phyloP scores from a whole-genome alignment of 2,329 filamentous ascomycete species.

The Cercospora zeina region DNA sequence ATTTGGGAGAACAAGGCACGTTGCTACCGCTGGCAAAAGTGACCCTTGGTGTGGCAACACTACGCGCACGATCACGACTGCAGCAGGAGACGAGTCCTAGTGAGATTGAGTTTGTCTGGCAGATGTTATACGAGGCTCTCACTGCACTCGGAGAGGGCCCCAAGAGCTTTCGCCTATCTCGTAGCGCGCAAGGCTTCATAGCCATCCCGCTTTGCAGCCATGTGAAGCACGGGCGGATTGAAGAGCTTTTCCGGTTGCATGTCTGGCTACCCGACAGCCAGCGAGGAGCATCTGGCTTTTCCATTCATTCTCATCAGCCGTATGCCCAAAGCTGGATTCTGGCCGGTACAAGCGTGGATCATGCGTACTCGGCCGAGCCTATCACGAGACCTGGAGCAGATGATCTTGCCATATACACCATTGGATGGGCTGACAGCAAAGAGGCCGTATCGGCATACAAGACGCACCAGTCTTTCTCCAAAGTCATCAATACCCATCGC shows the following conservation, averaged over 20 bases:
- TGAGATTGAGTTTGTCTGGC: too few relatives aligned
- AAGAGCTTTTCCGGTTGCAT: slow-evolving; percentile 43
- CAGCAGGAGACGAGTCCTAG: too few relatives aligned
- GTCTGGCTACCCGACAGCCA: slow-evolving; percentile 40
- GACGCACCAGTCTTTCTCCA: slow-evolving; percentile 17
- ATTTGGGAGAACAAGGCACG: too few relatives aligned
- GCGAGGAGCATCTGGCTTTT: slow-evolving; percentile 34
- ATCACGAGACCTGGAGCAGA: slow-evolving; percentile 27
- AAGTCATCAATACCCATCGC: slow-evolving; percentile 13
- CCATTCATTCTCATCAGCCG: slow-evolving; percentile 42
- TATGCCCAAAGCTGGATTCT: slow-evolving; percentile 45
- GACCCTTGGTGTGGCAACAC: too few relatives aligned
- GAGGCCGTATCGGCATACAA: slow-evolving; percentile 3
- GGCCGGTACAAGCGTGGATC: slow-evolving; percentile 40
- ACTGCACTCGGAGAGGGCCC: too few relatives aligned
- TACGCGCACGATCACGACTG: too few relatives aligned
- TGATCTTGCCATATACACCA: slow-evolving; percentile 6
- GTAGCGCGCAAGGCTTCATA: slow-evolving; percentile 42
- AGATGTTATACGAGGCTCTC: too few relatives aligned
- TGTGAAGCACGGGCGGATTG: slow-evolving; percentile 39
- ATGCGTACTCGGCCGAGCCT: slow-evolving; percentile 31
- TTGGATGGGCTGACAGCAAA: slow-evolving; percentile 7
- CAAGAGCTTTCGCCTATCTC: not conserved
- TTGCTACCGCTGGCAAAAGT: too few relatives aligned
- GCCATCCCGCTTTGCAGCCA: slow-evolving; percentile 43